phyloP scores from a whole-genome alignment of 2,329 filamentous ascomycete genomes.

The Pseudogymnoascus sp. region DNA sequence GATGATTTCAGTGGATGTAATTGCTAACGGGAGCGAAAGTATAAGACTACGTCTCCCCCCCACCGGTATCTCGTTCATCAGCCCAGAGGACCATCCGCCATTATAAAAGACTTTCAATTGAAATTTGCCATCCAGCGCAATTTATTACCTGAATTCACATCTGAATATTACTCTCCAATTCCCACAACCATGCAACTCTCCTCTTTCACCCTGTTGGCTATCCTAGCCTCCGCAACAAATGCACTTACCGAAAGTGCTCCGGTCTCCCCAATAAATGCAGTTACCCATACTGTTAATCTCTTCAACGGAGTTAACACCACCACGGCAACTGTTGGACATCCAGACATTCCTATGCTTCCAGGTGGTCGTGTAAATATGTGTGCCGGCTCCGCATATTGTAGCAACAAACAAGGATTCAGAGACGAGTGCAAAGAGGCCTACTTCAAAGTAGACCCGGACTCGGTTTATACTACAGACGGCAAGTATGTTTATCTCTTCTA shows the following conservation, averaged over 20 bases:
- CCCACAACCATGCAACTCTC: not conserved
- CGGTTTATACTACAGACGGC: not conserved
- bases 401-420: not conserved
- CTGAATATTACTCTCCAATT: not conserved
- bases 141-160: not conserved
- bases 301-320: not conserved
- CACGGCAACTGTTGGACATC: not conserved
- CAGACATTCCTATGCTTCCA: not conserved
- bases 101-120: not conserved
- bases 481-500: not conserved
- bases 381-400: not conserved
- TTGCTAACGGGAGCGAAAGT: not conserved
- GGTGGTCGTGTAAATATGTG: not conserved
- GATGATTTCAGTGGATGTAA: not conserved
- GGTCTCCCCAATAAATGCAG: not conserved
- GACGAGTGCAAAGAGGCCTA: not conserved
- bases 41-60: not conserved
- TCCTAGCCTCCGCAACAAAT: not conserved
- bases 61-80: not conserved
- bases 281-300: not conserved
- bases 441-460: not conserved
- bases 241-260: not conserved
- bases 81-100: not conserved
- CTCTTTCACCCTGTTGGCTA: not conserved
- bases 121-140: not conserved